phyloP scores from a whole-genome alignment of 1,284 basidiomycete genomes.

The Cutaneotrichosporon daszewskae region DNA sequence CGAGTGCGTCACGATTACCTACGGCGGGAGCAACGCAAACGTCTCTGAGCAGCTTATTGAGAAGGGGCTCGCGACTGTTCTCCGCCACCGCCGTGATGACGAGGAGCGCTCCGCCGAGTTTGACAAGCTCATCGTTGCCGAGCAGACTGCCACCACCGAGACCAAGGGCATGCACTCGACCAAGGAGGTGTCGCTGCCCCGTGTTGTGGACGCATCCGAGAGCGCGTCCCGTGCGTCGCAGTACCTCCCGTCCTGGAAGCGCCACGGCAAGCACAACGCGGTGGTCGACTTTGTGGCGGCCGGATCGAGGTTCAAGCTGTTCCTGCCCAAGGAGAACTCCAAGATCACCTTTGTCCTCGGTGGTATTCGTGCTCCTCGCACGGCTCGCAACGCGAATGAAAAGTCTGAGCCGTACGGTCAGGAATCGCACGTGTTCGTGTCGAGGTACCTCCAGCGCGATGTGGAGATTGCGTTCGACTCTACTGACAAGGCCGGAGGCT shows the following conservation, averaged over 20 bases:
- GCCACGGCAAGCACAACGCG: conserved; percentile 72
- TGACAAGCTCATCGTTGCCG: conserved; percentile 90
- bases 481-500: conserved; percentile 91
- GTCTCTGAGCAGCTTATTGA: conserved; percentile 88
- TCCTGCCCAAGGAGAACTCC: conserved; percentile 85
- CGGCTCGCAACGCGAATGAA: conserved; percentile 72
- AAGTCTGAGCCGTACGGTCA: conserved; percentile 83
- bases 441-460: conserved; percentile 85
- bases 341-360: conserved; percentile 81
- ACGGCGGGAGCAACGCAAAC: conserved; percentile 74
- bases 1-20: conserved; percentile 81
- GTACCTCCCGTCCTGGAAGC: conserved; percentile 88
- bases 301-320: conserved; percentile 89
- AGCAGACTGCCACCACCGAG: conserved; percentile 74
- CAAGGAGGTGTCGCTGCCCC: conserved; percentile 65
- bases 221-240: conserved; percentile 67
- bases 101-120: conserved; percentile 91
- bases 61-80: conserved; percentile 81
- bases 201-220: conserved; percentile 88
- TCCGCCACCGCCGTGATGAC: conserved; percentile 89
- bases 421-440: conserved; percentile 77
- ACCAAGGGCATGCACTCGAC: conserved; percentile 85
- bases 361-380: conserved; percentile 76
- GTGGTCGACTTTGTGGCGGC: conserved; percentile 90
- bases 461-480: conserved; percentile 86